These are phyloP conservation scores for Neocallimastix lanati DNA, from an alignment of 192 early-diverging fungal species.

Conservation along the genomic window DNA sequence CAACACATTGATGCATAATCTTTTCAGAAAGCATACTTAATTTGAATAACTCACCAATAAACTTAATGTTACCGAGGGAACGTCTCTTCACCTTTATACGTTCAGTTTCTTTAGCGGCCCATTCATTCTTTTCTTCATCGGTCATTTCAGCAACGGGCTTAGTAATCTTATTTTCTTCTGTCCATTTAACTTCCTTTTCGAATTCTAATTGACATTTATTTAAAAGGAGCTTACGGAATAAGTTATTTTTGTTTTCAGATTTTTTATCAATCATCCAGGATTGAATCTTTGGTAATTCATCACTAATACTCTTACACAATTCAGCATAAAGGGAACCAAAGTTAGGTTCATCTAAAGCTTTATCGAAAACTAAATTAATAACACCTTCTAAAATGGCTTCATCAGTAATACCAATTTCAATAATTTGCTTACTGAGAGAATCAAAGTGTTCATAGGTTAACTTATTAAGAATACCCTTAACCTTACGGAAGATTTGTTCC, in stretches of 20 bases:
- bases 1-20: conserved; percentile 88
- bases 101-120: conserved; percentile 50
- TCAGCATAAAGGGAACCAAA: conserved; percentile 80
- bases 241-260: background rate
- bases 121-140: conserved; percentile 25
- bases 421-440: conserved; percentile 60
- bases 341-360: conserved; percentile 80
- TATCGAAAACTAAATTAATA: conserved; percentile 77
- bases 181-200: conserved; percentile 70
- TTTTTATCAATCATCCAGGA: conserved; percentile 33
- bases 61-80: conserved; percentile 76
- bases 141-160: conserved; percentile 40
- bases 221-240: conserved; percentile 82
- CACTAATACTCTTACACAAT: conserved; percentile 55
- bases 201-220: conserved; percentile 93
- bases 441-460: conserved; percentile 90
- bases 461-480: conserved; percentile 88
- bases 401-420: conserved; percentile 49
- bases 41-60: conserved; percentile 94
- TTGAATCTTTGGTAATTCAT: conserved; percentile 27
- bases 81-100: conserved; percentile 83
- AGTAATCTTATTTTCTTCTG: conserved; percentile 14
- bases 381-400: conserved; percentile 59
- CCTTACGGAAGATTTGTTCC: conserved; percentile 58
- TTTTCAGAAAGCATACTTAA: conserved; percentile 73